Evolutionary conservation across 1,284 basidiomycete species (phyloP).

Genomic region (Tilletia walkeri): DNA sequence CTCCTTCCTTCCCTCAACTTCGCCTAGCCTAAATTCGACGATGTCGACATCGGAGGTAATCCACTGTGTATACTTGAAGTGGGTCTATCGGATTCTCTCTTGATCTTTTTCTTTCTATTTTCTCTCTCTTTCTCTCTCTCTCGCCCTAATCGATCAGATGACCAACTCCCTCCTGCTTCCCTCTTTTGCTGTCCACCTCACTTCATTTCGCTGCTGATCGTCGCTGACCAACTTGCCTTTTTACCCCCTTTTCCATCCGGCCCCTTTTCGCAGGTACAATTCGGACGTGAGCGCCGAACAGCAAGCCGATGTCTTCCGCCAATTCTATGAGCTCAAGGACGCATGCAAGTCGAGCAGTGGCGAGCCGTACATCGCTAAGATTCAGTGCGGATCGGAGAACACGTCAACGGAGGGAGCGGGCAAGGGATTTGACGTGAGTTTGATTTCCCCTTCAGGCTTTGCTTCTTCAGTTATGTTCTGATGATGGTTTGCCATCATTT

Average conservation of each 20-base stretch:
- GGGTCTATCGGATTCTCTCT: not conserved
- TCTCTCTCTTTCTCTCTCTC: not conserved
- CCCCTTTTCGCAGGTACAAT: not conserved
- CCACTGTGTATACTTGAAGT: slow-evolving; percentile 3
- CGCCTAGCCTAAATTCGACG: no score
- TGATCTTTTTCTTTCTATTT: not conserved
- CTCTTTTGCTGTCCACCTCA: not conserved
- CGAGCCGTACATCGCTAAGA: not conserved
- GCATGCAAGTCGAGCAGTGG: not conserved
- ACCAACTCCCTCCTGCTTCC: not conserved
- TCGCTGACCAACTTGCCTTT: no score
- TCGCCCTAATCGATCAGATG: not conserved
- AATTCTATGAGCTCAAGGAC: not conserved
- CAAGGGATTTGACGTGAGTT: not conserved
- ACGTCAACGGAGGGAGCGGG: not conserved
- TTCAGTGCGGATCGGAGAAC: not conserved
- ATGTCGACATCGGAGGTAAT: not conserved
- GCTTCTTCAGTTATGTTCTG: no score
- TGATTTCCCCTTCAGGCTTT: no score
- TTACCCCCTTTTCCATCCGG: no score
- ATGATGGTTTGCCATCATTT: no score
- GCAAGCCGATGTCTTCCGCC: not conserved
- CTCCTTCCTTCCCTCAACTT: no score
- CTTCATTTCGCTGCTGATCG: no score
- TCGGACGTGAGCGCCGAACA: not conserved